Conservation (phyloP, 2,329 filamentous ascomycete species). For the Camillea tinctor region DNA sequence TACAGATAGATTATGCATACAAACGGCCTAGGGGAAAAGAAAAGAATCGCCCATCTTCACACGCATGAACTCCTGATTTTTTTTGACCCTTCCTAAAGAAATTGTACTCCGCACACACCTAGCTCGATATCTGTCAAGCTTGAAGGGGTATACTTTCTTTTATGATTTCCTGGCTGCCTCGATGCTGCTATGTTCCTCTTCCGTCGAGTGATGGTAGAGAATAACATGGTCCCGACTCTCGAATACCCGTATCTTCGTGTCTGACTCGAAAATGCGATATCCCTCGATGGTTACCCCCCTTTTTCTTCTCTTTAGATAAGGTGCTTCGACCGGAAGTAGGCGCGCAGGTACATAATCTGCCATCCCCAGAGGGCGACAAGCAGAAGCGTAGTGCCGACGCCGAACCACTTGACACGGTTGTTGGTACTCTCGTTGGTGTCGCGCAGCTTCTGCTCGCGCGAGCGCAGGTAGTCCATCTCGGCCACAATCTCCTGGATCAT, state of each 20-base stretch:
- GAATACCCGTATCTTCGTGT: no score
- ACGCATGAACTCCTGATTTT: conserved; percentile 14
- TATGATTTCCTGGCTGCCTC: conserved; percentile 9
- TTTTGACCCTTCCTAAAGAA: conserved; percentile 1
- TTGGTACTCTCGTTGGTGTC: conserved; percentile 99
- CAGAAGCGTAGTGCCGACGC: conserved; percentile 88
- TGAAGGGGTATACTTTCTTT: conserved; percentile 6
- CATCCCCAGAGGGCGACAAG: conserved; percentile 85
- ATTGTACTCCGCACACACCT: background rate
- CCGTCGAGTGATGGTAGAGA: background rate
- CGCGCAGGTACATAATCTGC: conserved; percentile 97
- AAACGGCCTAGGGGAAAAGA: conserved; percentile 24
- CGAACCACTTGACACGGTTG: conserved; percentile 98
- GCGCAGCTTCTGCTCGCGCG: conserved; percentile 88
- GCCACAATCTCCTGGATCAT: conserved; percentile 81
- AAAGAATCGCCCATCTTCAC: conserved; percentile 18
- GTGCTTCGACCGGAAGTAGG: conserved; percentile 78
- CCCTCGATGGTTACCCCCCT: background rate
- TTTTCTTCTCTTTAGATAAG: conserved; percentile 27
- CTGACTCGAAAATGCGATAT: conserved; percentile 7
- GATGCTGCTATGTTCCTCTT: background rate
- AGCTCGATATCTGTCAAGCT: background rate
- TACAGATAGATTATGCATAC: conserved; percentile 34
- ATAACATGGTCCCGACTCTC: background rate
- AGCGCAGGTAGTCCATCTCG: conserved; percentile 95